Conservation (phyloP, 1,284 basidiomycete genomes). For the Ceratobasidium papillatum region DNA sequence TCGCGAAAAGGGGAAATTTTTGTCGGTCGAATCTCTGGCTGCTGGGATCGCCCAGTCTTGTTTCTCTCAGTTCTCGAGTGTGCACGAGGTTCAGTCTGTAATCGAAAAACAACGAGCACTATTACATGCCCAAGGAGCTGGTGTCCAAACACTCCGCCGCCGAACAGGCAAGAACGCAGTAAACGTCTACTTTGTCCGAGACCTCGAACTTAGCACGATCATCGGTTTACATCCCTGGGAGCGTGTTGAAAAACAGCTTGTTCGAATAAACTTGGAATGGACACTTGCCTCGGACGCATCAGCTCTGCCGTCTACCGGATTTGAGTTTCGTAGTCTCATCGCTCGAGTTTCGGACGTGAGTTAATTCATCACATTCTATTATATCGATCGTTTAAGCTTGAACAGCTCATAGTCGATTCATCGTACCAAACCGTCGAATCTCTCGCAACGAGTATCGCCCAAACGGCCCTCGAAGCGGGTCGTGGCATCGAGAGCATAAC, state of each 20-base stretch:
- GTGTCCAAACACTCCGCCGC: constrained; percentile 55
- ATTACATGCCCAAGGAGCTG: constrained; percentile 61
- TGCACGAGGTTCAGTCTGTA: constrained; percentile 55
- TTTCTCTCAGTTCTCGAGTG: constrained; percentile 54
- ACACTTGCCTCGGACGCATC: constrained; percentile 46
- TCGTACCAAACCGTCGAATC: constrained; percentile 79
- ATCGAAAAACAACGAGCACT: constrained; percentile 63
- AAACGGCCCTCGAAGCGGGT: constrained; percentile 52
- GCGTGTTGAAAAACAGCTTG: constrained; percentile 70
- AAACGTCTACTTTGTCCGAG: constrained; percentile 57
- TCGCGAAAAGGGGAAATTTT: constrained; percentile 50
- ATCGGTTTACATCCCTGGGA: constrained; percentile 81
- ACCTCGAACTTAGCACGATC: constrained; percentile 66
- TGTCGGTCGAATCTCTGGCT: constrained; percentile 57
- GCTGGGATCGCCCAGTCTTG: constrained; percentile 58
- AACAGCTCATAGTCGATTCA: constrained; percentile 58
- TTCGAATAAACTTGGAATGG: constrained; percentile 68
- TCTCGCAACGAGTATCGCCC: constrained; percentile 69
- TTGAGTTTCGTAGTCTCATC: constrained; percentile 56
- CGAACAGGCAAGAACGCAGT: constrained; percentile 46
- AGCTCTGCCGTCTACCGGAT: constrained; percentile 47
- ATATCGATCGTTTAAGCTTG: constrained; percentile 13
- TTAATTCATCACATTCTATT: constrained; percentile 7
- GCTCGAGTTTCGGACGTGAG: constrained; percentile 57
- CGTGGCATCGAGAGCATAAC: constrained; percentile 54